Conservation (phyloP, 208 protist genomes). For the Lotmaria passim region DNA sequence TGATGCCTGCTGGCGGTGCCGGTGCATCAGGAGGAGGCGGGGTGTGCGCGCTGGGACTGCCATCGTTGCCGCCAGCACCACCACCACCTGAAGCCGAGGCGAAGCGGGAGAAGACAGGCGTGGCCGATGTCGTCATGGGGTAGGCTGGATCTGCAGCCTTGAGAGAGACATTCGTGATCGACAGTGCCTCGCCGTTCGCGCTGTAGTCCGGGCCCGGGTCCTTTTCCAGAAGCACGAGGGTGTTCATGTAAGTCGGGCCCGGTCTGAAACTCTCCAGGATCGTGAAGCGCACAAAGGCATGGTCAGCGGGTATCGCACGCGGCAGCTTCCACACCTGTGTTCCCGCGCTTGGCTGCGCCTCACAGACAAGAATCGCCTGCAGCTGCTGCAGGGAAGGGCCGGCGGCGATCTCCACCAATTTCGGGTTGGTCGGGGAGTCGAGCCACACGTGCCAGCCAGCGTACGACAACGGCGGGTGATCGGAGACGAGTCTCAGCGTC, state of each 20-base stretch:
- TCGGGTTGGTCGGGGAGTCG: constrained; percentile 86
- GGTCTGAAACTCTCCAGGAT: constrained; percentile 77
- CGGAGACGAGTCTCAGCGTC: constrained; percentile 46
- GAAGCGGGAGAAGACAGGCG: constrained; percentile 9
- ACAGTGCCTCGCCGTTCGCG: neutral
- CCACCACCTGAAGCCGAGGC: neutral
- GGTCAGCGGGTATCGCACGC: constrained; percentile 56
- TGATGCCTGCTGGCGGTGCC: constrained; percentile 14
- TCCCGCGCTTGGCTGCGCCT: constrained; percentile 75
- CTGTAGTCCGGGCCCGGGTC: constrained; percentile 69
- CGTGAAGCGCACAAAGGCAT: constrained; percentile 68
- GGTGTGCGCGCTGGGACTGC: constrained; percentile 3
- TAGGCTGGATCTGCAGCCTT: neutral
- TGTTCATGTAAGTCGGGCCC: constrained; percentile 88
- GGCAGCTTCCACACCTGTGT: constrained; percentile 88
- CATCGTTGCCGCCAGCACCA: neutral
- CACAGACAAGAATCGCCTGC: constrained; percentile 64
- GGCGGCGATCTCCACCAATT: constrained; percentile 74
- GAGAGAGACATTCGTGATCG: constrained; percentile 5
- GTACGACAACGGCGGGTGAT: constrained; percentile 74
- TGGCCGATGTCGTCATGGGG: neutral
- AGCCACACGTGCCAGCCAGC: constrained; percentile 90
- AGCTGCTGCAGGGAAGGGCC: constrained; percentile 50
- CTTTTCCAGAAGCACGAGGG: constrained; percentile 71
- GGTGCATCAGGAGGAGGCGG: neutral